Evolutionary conservation across 495 filamentous ascomycete genomes (phyloP), one percentile per base, ranked within the genome.

Genomic region (Podospora anserina): DNA sequence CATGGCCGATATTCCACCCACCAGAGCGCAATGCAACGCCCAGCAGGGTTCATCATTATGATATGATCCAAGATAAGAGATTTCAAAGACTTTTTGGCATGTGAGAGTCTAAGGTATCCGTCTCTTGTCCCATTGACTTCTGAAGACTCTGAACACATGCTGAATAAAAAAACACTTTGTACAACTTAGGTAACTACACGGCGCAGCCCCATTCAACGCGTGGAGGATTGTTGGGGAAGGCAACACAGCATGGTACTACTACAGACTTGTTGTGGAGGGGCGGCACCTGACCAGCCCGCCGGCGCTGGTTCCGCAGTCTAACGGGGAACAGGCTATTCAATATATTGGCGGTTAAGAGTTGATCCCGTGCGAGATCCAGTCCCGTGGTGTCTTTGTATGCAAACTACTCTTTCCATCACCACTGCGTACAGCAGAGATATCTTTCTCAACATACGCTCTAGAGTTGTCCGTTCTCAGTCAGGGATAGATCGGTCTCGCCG

Each of bases 1-100:
- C 73, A 75, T 73, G 73, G 39, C 39, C 13, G 66, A 56, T 55
- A 28, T 63, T 30, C 62, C 63, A 60, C 57, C 13, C 23, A 5
- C 18, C 19, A 58, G 30, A 27, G 6, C 9, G 6, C 56, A 19
- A 58, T 58, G 56, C 56, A 49, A 49, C 39, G 39, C 15, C 39
- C 39, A 49, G 39, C 39, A 49, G 39, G 39, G n/a, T 18, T 19
- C 3, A 49, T 32, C 58, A 58, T 13, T 23, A 61, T 39, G 27
- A 23, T 30, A 19, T 34, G 61, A n/a, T 57, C 5, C 54, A 49
- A 15, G n/a, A 44, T 26, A 49, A 9, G 30, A 61, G 23, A 49
- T 63, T 63, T 63, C 34, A 16, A 63, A 44, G 32, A 49, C 18
- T 28, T 16, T 16, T 49, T 49, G 39, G 39, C 39, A 49, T 49